A percentile compares a stretch with the other conserved stretches of the same genome.
Conservation (phyloP, 768 basidiomycete genomes). For the Tricholoma terreum region DNA sequence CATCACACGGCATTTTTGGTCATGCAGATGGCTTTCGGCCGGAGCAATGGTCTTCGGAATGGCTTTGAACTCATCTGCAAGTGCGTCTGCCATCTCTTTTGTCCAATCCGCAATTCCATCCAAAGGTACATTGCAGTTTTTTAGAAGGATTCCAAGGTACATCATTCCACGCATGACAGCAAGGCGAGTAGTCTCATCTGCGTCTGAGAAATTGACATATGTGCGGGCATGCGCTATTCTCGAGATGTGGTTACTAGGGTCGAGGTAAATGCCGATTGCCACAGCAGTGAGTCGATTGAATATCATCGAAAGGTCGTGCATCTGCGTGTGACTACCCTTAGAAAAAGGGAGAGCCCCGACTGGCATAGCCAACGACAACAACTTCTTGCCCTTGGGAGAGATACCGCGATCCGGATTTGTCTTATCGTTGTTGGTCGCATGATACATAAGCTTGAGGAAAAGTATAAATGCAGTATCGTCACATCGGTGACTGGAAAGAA, state of each 20-base stretch:
- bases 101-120: slow-evolving; percentile 61
- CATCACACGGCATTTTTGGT: background rate
- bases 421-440: slow-evolving; percentile 40
- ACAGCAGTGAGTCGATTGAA: slow-evolving; percentile 80
- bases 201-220: slow-evolving; percentile 66
- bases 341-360: slow-evolving; percentile 67
- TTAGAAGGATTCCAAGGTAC: slow-evolving; percentile 62
- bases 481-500: slow-evolving; percentile 47
- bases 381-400: slow-evolving; percentile 53
- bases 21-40: slow-evolving; percentile 1
- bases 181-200: slow-evolving; percentile 60
- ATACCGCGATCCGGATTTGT: slow-evolving; percentile 29
- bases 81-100: slow-evolving; percentile 48
- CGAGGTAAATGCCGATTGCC: slow-evolving; percentile 67
- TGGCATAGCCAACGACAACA: slow-evolving; percentile 71
- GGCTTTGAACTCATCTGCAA: slow-evolving; percentile 54
- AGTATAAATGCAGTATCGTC: slow-evolving; percentile 74
- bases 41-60: slow-evolving; percentile 24
- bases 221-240: slow-evolving; percentile 63
- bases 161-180: slow-evolving; percentile 74
- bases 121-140: slow-evolving; percentile 49
- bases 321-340: slow-evolving; percentile 45
- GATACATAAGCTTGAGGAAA: slow-evolving; percentile 80
- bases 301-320: slow-evolving; percentile 66
- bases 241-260: slow-evolving; percentile 42